Base-by-base conservation (phyloP, 768 basidiomycete species). In the Crepidotus variabilis region DNA sequence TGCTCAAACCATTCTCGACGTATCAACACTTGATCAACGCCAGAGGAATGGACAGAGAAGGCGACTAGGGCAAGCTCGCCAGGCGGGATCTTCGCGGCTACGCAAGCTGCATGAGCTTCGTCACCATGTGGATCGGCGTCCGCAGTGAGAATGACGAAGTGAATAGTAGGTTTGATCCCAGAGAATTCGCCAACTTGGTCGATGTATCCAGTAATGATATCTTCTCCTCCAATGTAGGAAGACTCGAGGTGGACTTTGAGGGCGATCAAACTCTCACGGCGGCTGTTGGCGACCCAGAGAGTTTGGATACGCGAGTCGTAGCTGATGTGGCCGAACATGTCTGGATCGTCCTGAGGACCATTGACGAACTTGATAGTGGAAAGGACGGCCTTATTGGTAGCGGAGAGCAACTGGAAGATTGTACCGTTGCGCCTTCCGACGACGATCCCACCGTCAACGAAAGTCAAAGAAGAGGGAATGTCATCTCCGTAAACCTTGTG, bases 21-120 rank as follows among this genome's bases (percentile, higher is more conserved):
- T 62, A 94, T 87, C 52, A 94, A 80, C 24, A 94, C 84, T 65
- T 94, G 92, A 65, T 94, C 92, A 13, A 94, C 92, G 35, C 92
- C 92, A n/a, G 81, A 83, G 16, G 88, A 86, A 66, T 93, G 92
- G n/a, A 94, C 90, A 2, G 88, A 90, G 72, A 92, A 94, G 28
- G 89, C 90, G 5, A 92, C 88, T 51, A 94, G 77, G 22, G 90
- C 89, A 35, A 92, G 75, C 60, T 92, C 87, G 39, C 88, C 87
- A 1, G 86, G 83, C 6, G 80, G 77, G 5, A 92, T 78, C 64
- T 92, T 92, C 2, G 90, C 90, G 2, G 90, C 90, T 20, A 90
- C 78, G 60, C 90, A 92, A 6, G 90, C 90, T 9, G 90, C 90
- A 63, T 87, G 84, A 0, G 90, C 89, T 68, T 92, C 90, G 52